Evolutionary conservation across 768 basidiomycete species (phyloP).

Genomic region (Galerina sulciceps): DNA sequence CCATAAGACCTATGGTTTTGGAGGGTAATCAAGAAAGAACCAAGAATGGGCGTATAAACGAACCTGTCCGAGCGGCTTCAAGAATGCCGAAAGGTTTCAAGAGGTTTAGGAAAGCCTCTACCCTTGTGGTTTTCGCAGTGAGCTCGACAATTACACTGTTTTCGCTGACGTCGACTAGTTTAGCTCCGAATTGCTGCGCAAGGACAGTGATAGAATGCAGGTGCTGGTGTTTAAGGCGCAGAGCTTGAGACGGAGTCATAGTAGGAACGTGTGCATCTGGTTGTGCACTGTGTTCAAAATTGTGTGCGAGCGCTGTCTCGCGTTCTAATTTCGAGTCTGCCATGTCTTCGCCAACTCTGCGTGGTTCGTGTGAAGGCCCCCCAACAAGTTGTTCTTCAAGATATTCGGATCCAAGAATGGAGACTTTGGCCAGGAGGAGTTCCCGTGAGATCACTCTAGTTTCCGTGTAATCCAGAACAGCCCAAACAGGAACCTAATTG

Average conservation of each 20-base stretch:
- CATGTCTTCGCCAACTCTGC: conserved; percentile 38
- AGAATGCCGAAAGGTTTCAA: conserved; percentile 95
- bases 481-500: conserved; percentile 95
- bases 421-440: conserved; percentile 93
- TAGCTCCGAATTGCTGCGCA: conserved; percentile 87
- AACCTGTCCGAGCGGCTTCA: conserved; percentile 94
- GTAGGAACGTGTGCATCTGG: conserved; percentile 38
- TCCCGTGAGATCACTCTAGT: conserved; percentile 92
- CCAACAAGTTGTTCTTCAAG: conserved; percentile 89
- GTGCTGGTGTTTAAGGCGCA: conserved; percentile 89
- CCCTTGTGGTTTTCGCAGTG: conserved; percentile 88
- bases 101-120: conserved; percentile 91
- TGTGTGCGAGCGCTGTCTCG: conserved; percentile 73
- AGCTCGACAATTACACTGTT: conserved; percentile 95
- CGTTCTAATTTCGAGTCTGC: conserved; percentile 60
- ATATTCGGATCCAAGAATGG: conserved; percentile 97
- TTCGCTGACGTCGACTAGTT: conserved; percentile 93
- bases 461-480: conserved; percentile 96
- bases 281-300: conserved; percentile 70
- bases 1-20: conserved; percentile 79
- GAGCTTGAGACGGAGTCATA: conserved; percentile 81
- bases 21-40: conserved; percentile 2
- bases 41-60: conserved; percentile 26
- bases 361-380: conserved; percentile 82
- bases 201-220: conserved; percentile 86